Evolutionary conservation across 2,329 filamentous ascomycete genomes (phyloP).

Genomic region (Claviceps sp.): DNA sequence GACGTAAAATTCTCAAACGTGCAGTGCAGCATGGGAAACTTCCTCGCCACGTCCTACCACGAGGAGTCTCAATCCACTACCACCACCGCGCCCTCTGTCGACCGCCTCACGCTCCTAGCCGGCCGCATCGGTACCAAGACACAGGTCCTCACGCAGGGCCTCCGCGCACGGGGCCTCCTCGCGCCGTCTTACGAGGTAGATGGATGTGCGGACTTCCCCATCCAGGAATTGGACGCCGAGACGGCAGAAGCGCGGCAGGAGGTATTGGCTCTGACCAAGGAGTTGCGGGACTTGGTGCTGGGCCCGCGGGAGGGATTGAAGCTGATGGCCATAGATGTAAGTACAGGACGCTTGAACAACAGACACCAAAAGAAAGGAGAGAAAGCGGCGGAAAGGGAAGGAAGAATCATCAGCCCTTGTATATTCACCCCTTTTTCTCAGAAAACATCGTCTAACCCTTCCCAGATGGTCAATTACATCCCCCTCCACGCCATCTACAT

Average conservation of each 20-base stretch:
- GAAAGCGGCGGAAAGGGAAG: neutral
- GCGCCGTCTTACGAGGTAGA: slow-evolving; percentile 10
- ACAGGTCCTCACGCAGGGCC: slow-evolving; percentile 6
- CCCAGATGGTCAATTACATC: slow-evolving; percentile 14
- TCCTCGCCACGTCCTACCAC: neutral
- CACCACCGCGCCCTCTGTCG: slow-evolving; percentile 5
- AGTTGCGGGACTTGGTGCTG: slow-evolving; percentile 11
- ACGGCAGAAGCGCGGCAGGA: slow-evolving; percentile 8
- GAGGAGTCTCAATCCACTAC: neutral
- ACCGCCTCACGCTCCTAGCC: slow-evolving; percentile 9
- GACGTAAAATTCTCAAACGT: neutral
- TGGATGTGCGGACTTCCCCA: slow-evolving; percentile 11
- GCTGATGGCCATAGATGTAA: slow-evolving; percentile 16
- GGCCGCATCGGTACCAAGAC: slow-evolving; percentile 11
- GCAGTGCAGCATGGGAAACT: slow-evolving; percentile 1
- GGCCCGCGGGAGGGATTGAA: slow-evolving; percentile 12
- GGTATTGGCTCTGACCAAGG: slow-evolving; percentile 10
- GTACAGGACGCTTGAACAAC: neutral
- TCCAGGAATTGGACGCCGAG: slow-evolving; percentile 4
- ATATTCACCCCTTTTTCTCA: too few species aligned
- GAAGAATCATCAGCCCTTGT: neutral
- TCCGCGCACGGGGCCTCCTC: slow-evolving; percentile 9
- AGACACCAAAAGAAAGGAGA: neutral
- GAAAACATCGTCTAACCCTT: neutral
- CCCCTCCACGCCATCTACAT: slow-evolving; percentile 18